These are phyloP conservation scores for Cladosporium sp. DNA, from an alignment of 2,329 filamentous ascomycete species.

Conservation along the genomic window DNA sequence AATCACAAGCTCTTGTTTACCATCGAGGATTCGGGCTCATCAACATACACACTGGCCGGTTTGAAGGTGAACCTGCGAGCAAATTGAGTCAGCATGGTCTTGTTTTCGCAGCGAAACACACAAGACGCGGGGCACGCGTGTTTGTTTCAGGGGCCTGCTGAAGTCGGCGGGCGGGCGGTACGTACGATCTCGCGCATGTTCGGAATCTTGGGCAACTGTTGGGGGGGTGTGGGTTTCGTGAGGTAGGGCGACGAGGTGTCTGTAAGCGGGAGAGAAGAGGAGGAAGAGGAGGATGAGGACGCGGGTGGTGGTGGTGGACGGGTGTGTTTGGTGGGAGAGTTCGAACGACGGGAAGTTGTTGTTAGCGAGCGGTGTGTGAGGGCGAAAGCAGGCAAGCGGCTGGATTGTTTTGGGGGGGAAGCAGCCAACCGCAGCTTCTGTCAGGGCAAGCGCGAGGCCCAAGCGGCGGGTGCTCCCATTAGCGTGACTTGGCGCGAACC, in stretches of 20 bases:
- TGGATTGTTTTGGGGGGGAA: constrained; percentile 12
- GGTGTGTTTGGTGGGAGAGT: constrained; percentile 1
- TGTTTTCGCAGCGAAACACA: constrained; percentile 36
- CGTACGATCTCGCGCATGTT: constrained; percentile 69
- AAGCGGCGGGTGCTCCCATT: not conserved
- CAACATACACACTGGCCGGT: constrained; percentile 96
- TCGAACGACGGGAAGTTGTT: constrained; percentile 1
- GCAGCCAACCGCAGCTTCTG: constrained; percentile 10
- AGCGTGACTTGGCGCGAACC: constrained; percentile 1
- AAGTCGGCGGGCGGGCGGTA: constrained; percentile 26
- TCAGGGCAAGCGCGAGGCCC: not conserved
- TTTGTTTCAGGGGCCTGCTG: constrained; percentile 24
- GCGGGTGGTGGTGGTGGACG: constrained; percentile 7
- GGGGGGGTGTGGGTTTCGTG: constrained; percentile 3
- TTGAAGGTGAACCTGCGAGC: constrained; percentile 90
- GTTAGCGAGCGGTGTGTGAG: constrained; percentile 14
- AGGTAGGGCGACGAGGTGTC: constrained; percentile 20
- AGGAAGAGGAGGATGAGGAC: constrained; percentile 11
- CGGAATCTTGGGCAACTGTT: constrained; percentile 20
- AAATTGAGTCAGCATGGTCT: constrained; percentile 54
- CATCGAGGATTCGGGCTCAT: constrained; percentile 11
- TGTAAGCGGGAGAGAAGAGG: constrained; percentile 14
- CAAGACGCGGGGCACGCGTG: constrained; percentile 42
- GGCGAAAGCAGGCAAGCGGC: constrained; percentile 3
- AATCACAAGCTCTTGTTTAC: constrained; percentile 19